A percentile compares a stretch with the other conserved stretches of the same genome.
phyloP scores from a whole-genome alignment of 768 basidiomycete genomes.

The Mycena amicta region DNA sequence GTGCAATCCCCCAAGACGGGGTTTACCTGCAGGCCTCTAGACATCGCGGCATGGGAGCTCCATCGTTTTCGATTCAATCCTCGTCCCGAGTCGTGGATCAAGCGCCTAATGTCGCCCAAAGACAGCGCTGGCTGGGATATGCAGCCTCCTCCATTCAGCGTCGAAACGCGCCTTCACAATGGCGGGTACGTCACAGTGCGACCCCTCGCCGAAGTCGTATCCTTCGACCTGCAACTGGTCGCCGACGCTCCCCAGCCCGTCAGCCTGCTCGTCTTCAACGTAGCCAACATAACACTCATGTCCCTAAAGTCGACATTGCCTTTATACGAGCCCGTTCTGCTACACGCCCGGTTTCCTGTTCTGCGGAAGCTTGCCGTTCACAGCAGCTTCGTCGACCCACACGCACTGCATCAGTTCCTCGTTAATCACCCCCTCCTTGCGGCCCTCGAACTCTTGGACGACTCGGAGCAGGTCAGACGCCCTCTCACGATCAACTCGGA shows the following conservation, averaged over 20 bases:
- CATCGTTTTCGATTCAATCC: no score
- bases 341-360: background rate
- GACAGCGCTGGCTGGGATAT: no score
- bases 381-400: background rate
- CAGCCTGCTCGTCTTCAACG: background rate
- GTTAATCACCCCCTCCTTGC: background rate
- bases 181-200: no score
- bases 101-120: no score
- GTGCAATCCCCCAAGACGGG: no score
- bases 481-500: background rate
- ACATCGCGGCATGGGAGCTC: no score
- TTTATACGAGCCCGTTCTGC: background rate
- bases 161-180: no score
- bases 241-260: background rate
- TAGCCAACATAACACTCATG: background rate
- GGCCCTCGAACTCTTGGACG: background rate
- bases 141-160: no score
- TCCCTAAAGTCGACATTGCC: background rate
- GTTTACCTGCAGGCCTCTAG: no score
- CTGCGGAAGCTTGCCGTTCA: background rate
- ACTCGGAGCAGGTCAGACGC: no score
- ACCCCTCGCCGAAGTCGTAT: background rate
- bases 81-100: no score
- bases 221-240: background rate
- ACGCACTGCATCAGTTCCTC: background rate